Evolutionary conservation across 345 rosid species (phyloP), one percentile per base, ranked within the genome.

Genomic region (Noccaea bulbosa): DNA sequence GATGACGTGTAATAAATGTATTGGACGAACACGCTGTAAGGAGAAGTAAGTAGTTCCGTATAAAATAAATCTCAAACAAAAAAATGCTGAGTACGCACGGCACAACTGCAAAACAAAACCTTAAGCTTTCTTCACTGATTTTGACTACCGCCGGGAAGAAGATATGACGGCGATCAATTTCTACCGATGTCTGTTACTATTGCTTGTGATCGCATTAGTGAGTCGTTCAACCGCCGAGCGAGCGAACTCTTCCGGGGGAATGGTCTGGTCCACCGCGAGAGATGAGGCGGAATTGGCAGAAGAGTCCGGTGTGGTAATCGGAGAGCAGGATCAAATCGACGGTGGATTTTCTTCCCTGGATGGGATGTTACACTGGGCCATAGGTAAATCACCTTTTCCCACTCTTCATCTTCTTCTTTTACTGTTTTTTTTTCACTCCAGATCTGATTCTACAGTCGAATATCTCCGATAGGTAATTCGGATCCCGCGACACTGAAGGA

Each of bases 301-400:
- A 70, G 83, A 80, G 73, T 57, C 85, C 47, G 79, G 81, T 17
- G 63, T 65, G 24, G 80, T 73, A 0, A 81, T 78, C 71, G 77
- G 78, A 61, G 85, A 81, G 40, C 81, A 32, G 17, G 90, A 83
- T 17, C 87, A 81, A 54, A 62, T 84, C 14, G 99, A 94, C 57
- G 95, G 97, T 43, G 96, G 95, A n/a, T 91, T 91, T 51, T 88
- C 97, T 72, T 85, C 97, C 20, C 83, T 94, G 2, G 99, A 94
- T 5, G 91, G 96, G 52, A 91, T 94, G 93, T 65, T 94, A 69
- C 95, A 88, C 74, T 94, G 99, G 99, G 99, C 96, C 24, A 91
- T 94, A 59, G 99, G 97, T 91, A 54, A 40, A 17, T 30, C 7
- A 11, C 7, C 32, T 40, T 40, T 40, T 40, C 30, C 2, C 40